Base-by-base conservation (phyloP, 306 rosid genomes). In the Cucurbita argyrosperma region DNA sequence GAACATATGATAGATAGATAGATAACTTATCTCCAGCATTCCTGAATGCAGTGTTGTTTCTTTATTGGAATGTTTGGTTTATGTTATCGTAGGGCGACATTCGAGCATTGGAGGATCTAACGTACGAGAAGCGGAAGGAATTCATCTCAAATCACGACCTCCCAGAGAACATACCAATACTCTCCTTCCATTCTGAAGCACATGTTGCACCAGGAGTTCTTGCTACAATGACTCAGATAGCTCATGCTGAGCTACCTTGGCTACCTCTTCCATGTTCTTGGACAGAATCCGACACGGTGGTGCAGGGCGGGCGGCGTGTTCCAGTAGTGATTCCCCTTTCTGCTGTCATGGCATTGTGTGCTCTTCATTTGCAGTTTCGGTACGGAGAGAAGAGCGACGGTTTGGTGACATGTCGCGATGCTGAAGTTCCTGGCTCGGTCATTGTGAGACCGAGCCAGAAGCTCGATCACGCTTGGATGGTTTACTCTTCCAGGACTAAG, bases 401-500 rank as follows among this genome's bases (percentile, higher is more conserved):
- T 9, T 54, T 90, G 15, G 92, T 93, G 67, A 86, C 88, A 0
- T 81, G 94, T 76, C 80, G 81, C 0, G 97, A 93, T 9, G 96
- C 98, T 13, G 82, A 90, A 79, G 98, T 93, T 79, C 89, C 98
- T 0, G 97, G 97, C 74, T 93, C 98, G 0, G 84, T 89, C 39
- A 89, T 90, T 19, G 87, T 88, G 8, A 81, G 82, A 79, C 89
- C 91, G 1, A 86, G 84, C 49, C 82, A 74, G 84, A 88, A 88
- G 80, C 91, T 92, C 51, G 91, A 90, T 61, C 98, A 92, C 80
- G 87, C 88, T n/a, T 92, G 91, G 91, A 90, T 88, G 93, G 96
- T 88, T 58, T 90, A 90, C 83, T 88, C 92, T 65, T 82, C 96
- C 46, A 81, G 80, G 55, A 82, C 82, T 76, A 84, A 61, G 72